Evolutionary conservation across 2,329 filamentous ascomycete species (phyloP), one percentile per base, ranked within the genome.

Genomic region (Lecanicillium sp.): DNA sequence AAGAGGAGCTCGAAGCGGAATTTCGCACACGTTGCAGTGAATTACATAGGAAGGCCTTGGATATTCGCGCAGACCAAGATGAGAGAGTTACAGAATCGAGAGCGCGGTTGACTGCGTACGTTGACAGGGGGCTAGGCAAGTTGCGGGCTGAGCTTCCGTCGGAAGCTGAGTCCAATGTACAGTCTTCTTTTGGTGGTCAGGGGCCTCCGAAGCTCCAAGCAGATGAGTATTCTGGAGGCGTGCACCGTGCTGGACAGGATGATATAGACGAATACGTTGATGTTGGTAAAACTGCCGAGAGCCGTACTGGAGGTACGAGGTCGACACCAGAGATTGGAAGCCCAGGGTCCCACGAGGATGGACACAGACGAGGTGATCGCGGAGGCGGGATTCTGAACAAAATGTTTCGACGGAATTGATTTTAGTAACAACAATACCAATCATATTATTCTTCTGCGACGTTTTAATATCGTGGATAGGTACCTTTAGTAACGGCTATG

Each of bases 1-100:
- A 77, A 49, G 61, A 58, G 30, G 59, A 64, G 19, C 58, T 76
- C 2, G 71, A 73, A 48, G 52, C 55, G 1, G 70, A 75, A 40
- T 70, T 77, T 38, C 59, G 64, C 44, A 48, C 53, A 16, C 57
- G 59, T 12, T 65, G 68, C 43, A 65, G 69, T 7, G 58, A 62
- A 9, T 54, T 76, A 5, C 68, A 67, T 48, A 56, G 52, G 30
- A 71, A 71, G 44, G 63, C 59, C 1, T 56, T 60, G 41, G 61
- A 64, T 2, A 52, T 64, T 8, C 51, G 55, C 18, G 50, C 50
- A 35, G 37, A 47, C 17, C 37, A 44, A 25, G 44, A 48, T 9
- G 54, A 55, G 17, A 53, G 55, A 28, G 56, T 54, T 19, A 60
- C 65, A 45, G 63, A 65, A 20, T 53, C 62, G 13, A 69, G 67